phyloP scores from a whole-genome alignment of 2,329 filamentous ascomycete genomes.

The Colletotrichum eleusines region DNA sequence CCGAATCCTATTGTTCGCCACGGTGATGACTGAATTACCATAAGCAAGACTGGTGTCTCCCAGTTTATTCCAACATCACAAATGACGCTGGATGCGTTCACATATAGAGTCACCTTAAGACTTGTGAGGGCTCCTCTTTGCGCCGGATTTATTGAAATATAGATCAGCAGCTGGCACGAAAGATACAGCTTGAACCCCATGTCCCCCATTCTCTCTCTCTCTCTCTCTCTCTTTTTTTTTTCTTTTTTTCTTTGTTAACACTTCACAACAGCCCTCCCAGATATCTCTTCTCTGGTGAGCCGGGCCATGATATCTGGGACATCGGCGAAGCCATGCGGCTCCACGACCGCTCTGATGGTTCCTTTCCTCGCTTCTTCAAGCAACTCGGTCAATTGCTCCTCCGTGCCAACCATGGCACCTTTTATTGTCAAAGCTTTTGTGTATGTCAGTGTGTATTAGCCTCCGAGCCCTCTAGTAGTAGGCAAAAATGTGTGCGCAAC shows the following conservation, averaged over 20 bases:
- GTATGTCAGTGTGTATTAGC: no score
- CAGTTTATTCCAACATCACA: no score
- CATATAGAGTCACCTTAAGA: not conserved
- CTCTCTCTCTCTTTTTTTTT: no score
- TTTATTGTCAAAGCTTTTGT: slow-evolving; percentile 35
- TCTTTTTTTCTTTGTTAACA: no score
- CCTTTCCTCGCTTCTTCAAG: slow-evolving; percentile 2
- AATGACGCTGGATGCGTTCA: not conserved
- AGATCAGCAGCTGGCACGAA: not conserved
- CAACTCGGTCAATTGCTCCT: slow-evolving; percentile 9
- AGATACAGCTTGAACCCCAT: not conserved
- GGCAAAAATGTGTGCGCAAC: no score
- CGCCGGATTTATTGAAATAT: not conserved
- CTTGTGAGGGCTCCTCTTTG: not conserved
- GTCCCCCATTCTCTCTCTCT: no score
- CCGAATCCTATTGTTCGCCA: not conserved
- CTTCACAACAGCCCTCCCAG: not conserved
- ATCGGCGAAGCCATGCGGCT: not conserved
- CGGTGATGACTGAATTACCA: no score
- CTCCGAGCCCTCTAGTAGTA: no score
- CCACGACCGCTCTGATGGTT: not conserved
- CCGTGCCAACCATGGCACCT: slow-evolving; percentile 26
- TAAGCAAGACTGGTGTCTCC: not conserved
- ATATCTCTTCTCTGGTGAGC: not conserved
- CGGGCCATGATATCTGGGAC: not conserved